A percentile compares a stretch with the other conserved stretches of the same genome.
These are phyloP conservation scores for Elsinoe australis DNA, from an alignment of 2,329 filamentous ascomycete species.

Conservation along the genomic window DNA sequence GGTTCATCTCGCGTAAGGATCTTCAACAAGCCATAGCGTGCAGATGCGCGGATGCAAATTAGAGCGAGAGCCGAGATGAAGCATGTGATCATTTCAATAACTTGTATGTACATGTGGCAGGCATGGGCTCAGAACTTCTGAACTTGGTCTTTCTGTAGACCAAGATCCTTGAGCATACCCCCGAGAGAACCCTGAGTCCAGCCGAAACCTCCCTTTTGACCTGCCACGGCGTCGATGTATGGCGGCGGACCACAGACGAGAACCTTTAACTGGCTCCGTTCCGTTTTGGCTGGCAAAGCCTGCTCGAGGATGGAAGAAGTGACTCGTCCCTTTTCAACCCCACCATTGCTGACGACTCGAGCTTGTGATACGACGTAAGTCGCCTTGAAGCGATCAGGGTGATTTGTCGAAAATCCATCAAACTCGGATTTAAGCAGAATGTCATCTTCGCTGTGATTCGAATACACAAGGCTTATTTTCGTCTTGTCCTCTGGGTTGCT, in stretches of 20 bases:
- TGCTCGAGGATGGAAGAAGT: constrained; percentile 48
- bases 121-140: constrained; percentile 46
- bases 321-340: constrained; percentile 50
- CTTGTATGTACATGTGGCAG: neutral
- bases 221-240: constrained; percentile 55
- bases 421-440: constrained; percentile 52
- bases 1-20: constrained; percentile 12
- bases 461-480: constrained; percentile 56
- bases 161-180: constrained; percentile 51
- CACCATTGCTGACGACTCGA: constrained; percentile 32
- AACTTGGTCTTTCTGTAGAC: constrained; percentile 51
- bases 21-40: no score
- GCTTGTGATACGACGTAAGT: constrained; percentile 52
- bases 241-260: constrained; percentile 62
- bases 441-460: constrained; percentile 58
- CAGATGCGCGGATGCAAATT: no score
- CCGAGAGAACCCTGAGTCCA: constrained; percentile 28
- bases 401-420: constrained; percentile 41
- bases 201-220: constrained; percentile 34
- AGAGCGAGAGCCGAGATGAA: neutral
- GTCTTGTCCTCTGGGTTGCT: constrained; percentile 55
- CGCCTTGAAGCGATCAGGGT: constrained; percentile 50
- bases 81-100: neutral
- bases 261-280: constrained; percentile 45
- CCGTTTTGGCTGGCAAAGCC: constrained; percentile 37